A percentile compares a stretch with the other conserved stretches of the same genome.
These are phyloP conservation scores for Polytrichum formosum DNA, from an alignment of 225 moss, liverwort and hornwort genomes.

Conservation along the genomic window DNA sequence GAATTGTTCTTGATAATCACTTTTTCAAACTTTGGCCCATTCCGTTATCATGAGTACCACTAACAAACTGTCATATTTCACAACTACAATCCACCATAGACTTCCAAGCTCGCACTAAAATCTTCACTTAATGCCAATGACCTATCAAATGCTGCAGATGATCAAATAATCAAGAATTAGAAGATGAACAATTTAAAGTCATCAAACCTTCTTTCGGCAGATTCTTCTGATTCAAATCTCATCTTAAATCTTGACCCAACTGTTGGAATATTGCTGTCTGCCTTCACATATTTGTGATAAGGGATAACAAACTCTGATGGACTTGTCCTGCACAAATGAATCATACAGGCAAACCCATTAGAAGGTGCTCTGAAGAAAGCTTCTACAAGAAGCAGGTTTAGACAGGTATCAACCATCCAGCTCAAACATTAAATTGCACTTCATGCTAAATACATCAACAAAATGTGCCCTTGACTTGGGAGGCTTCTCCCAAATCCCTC, in stretches of 20 bases:
- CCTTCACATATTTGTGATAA: conserved; percentile 69
- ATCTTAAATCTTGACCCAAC: conserved; percentile 90
- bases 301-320: conserved; percentile 92
- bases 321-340: conserved; percentile 55
- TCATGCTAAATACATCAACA: background rate
- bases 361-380: background rate
- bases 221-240: conserved; percentile 92
- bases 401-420: background rate
- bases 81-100: no score
- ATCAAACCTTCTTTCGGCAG: conserved; percentile 72
- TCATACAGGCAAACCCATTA: background rate
- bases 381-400: background rate
- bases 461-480: background rate
- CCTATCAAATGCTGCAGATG: no score
- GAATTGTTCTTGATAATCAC: no score
- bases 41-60: no score
- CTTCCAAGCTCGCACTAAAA: no score
- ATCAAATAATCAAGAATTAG: no score
- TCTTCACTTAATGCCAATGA: no score
- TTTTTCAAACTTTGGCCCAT: no score
- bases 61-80: no score
- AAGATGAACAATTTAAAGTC: background rate
- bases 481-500: background rate
- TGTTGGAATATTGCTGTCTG: conserved; percentile 60
- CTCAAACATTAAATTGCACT: background rate